Evolutionary conservation across 352 stramenopile genomes (phyloP).

Genomic region (Globisporangium cylindrosporum): DNA sequence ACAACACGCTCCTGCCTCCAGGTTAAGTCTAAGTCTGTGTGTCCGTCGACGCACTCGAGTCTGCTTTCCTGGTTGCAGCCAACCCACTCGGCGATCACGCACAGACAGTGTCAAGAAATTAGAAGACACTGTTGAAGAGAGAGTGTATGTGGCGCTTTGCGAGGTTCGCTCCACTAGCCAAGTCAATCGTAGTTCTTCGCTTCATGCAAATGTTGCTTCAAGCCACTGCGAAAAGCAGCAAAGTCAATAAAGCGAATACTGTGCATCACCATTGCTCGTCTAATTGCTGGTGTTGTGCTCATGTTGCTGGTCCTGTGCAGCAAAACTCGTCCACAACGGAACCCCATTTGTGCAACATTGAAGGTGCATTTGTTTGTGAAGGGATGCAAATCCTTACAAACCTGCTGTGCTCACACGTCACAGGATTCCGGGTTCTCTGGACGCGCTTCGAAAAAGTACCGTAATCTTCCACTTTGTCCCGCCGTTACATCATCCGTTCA

Average conservation of each 20-base stretch:
- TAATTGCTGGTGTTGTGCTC: neutral
- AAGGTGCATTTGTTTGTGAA: neutral
- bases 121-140: neutral
- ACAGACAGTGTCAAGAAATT: neutral
- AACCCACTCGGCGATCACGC: neutral
- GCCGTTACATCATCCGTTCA: neutral
- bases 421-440: neutral
- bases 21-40: conserved; percentile 35
- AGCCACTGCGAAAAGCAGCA: neutral
- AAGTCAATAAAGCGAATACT: neutral
- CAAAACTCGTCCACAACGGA: neutral
- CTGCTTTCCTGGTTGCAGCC: neutral
- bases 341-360: too few relatives aligned
- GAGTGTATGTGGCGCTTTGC: neutral
- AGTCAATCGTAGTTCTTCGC: neutral
- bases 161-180: neutral
- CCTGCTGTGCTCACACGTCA: conserved; percentile 6
- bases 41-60: neutral
- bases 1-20: conserved; percentile 64
- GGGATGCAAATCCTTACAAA: neutral
- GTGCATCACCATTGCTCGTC: neutral
- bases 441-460: neutral
- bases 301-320: neutral
- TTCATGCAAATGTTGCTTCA: neutral
- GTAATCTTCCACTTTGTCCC: conserved; percentile 3